Conservation (phyloP, 1,139 yeast genomes). For the Meyerozyma guilliermondii region DNA sequence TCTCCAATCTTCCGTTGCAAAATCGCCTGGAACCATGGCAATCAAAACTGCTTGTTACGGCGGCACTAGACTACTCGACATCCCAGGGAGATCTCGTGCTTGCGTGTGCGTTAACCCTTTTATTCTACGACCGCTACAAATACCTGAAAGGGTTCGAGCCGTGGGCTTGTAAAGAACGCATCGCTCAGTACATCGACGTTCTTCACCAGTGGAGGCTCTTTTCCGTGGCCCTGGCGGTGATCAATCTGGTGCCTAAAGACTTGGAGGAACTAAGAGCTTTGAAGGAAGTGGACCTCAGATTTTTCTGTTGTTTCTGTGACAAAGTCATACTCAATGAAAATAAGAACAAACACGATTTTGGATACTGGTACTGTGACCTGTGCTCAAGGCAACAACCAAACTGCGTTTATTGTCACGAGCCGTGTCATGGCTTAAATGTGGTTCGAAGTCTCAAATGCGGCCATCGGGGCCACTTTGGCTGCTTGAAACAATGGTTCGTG, state of each 20-base stretch:
- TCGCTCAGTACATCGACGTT: constrained; percentile 52
- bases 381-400: constrained; percentile 59
- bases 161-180: constrained; percentile 45
- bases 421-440: constrained; percentile 68
- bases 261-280: constrained; percentile 37
- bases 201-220: constrained; percentile 51
- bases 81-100: constrained; percentile 63
- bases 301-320: constrained; percentile 66
- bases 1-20: neutral
- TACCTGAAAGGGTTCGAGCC: constrained; percentile 9
- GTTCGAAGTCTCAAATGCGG: constrained; percentile 72
- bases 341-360: constrained; percentile 41
- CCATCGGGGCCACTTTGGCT: constrained; percentile 80
- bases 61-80: constrained; percentile 42
- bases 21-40: neutral
- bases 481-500: constrained; percentile 75
- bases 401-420: constrained; percentile 78
- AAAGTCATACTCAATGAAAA: constrained; percentile 64
- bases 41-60: neutral
- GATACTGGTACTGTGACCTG: constrained; percentile 81
- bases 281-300: constrained; percentile 53
- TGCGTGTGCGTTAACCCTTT: constrained; percentile 54
- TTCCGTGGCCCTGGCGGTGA: constrained; percentile 52
- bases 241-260: constrained; percentile 40
- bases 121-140: constrained; percentile 41